These are phyloP conservation scores for Penicillium decumbens DNA, from an alignment of 2,329 filamentous ascomycete species.

Conservation along the genomic window DNA sequence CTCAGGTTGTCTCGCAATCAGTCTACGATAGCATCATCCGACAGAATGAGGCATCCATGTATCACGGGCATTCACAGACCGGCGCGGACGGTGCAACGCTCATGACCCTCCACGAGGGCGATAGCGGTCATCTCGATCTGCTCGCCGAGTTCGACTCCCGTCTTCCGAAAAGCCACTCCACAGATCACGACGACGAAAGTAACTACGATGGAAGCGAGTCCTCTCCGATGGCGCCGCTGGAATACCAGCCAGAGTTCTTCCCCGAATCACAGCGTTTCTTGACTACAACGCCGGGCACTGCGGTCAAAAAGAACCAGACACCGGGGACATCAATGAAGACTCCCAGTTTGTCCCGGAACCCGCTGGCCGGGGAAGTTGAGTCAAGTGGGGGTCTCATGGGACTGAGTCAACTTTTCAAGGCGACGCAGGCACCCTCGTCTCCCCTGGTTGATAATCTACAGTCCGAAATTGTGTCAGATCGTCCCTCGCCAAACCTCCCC, in stretches of 20 bases:
- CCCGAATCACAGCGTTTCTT: slow-evolving; percentile 47
- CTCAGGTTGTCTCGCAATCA: slow-evolving; percentile 45
- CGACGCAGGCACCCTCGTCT: slow-evolving; percentile 47
- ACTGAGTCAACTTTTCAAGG: slow-evolving; percentile 47
- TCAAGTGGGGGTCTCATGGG: slow-evolving; percentile 41
- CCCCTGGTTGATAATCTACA: slow-evolving; percentile 37
- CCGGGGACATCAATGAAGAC: slow-evolving; percentile 31
- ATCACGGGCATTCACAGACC: slow-evolving; percentile 20
- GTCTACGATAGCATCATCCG: slow-evolving; percentile 40
- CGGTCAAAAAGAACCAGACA: slow-evolving; percentile 32
- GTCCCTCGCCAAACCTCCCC: slow-evolving; percentile 48
- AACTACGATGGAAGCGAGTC: slow-evolving; percentile 33
- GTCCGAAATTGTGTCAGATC: slow-evolving; percentile 42
- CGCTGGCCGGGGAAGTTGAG: slow-evolving; percentile 35
- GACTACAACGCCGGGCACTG: slow-evolving; percentile 40
- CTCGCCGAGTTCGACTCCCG: slow-evolving; percentile 36
- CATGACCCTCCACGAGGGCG: slow-evolving; percentile 39
- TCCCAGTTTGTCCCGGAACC: slow-evolving; percentile 43
- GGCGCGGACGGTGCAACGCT: slow-evolving; percentile 34
- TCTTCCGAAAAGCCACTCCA: slow-evolving; percentile 27
- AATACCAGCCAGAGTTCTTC: slow-evolving; percentile 38
- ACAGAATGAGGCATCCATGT: slow-evolving; percentile 32
- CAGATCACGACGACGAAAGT: slow-evolving; percentile 50
- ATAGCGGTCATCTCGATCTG: slow-evolving; percentile 43
- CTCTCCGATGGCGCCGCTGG: slow-evolving; percentile 29